Evolutionary conservation across 352 stramenopile genomes (phyloP), one percentile per base, ranked within the genome.

Genomic region (Elongisporangium anandrum): DNA sequence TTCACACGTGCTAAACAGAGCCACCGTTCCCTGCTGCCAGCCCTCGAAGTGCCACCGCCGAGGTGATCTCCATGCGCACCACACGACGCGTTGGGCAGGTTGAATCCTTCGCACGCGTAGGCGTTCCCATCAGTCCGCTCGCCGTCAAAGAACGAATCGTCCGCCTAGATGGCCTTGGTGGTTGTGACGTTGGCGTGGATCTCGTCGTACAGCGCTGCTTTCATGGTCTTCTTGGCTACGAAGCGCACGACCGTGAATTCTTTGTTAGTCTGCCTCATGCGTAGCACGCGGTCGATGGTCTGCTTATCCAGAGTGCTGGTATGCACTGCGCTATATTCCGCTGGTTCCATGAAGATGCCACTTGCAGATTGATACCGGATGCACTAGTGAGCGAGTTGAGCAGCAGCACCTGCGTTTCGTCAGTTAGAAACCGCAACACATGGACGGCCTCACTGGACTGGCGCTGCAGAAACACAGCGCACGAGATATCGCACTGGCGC

Each of bases 331-430:
- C 73, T 90, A 48, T 70, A 81, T 9, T 85, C 83, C 10, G 89
- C 79, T 1, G 83, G 82, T 47, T 95, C 87, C 7, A 95, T 53
- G 60, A 96, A 88, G 47, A 94, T 79, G 87, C 87, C 50, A 88
- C 75, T 56, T 94, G 85, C 41, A 96, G 63, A 52, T 96, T 96
- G 66, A 91, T 93, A 7, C 85, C 87, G 22, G 81, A 92, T 13
- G 87, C 85, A 56, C 85, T 94, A 34, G 78, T 90, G 38, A 91
- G 75, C 52, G 85, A 85, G 56, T 92, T 89, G 41, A 94, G 71
- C 41, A 96, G 69, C 19, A 96, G 65, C 10, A 92, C 83, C 20
- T 87, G 69, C 7, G 68, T 86, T 23, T 85, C 72, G 20, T 83
- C 85, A 12, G 63, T 72, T 5, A 82, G 68, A 54, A 96, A 96